phyloP scores from a whole-genome alignment of 2,329 filamentous ascomycete species.

The Aspergillus sp. region DNA sequence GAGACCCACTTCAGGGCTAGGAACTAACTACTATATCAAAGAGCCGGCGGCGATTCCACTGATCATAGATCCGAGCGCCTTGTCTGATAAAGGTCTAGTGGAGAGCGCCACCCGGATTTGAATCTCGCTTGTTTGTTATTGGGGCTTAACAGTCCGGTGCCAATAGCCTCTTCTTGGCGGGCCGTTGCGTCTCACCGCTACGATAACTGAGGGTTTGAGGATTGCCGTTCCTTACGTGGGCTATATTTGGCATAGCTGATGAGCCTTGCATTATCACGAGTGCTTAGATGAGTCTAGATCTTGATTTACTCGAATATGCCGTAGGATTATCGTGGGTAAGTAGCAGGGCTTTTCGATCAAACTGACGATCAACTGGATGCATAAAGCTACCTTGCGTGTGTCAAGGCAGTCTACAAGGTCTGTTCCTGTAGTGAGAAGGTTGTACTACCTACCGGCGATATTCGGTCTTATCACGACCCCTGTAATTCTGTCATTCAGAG shows the following conservation, averaged over 20 bases:
- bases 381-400: too few relatives aligned
- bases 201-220: not conserved
- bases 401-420: not conserved
- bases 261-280: not conserved
- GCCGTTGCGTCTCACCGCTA: not conserved
- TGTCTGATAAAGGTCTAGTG: not conserved
- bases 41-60: not conserved
- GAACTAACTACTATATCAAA: not conserved
- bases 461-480: too few relatives aligned
- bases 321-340: not conserved
- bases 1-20: not conserved
- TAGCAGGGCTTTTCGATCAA: not conserved
- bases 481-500: too few relatives aligned
- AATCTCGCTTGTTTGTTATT: not conserved
- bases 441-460: too few relatives aligned
- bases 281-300: too few relatives aligned
- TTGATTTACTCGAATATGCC: not conserved
- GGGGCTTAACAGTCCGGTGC: not conserved
- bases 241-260: not conserved
- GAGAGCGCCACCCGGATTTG: not conserved
- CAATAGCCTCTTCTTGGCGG: not conserved
- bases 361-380: not conserved
- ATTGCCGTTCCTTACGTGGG: not conserved
- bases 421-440: not conserved
- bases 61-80: not conserved